These are phyloP conservation scores for Cercospora sp. DNA, from an alignment of 2,329 filamentous ascomycete species.

Conservation along the genomic window DNA sequence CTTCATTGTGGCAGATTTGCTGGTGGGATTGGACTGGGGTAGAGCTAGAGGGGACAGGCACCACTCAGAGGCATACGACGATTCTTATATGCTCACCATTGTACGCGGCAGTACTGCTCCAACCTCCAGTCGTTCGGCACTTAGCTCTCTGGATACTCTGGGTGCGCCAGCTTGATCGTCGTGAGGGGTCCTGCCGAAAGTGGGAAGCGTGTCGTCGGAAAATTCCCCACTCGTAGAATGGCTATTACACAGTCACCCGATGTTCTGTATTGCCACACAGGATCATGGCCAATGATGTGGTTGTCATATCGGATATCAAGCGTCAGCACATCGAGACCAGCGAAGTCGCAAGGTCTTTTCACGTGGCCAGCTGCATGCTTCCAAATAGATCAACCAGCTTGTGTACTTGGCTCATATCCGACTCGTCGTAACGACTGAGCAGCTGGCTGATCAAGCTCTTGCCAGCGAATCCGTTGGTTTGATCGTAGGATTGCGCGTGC, in stretches of 20 bases:
- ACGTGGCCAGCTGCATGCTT: slow-evolving; percentile 1
- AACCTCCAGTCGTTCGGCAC: not conserved
- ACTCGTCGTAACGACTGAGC: slow-evolving; percentile 9
- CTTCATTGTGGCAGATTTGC: slow-evolving; percentile 13
- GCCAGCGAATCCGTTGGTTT: not conserved
- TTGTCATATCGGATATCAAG: not conserved
- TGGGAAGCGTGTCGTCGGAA: slow-evolving; percentile 2
- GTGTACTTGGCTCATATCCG: slow-evolving; percentile 9
- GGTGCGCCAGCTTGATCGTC: not conserved
- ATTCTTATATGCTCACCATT: slow-evolving; percentile 5
- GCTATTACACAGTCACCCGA: slow-evolving; percentile 1
- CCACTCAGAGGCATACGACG: not conserved
- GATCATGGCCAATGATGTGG: not conserved
- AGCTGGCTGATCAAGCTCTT: not conserved
- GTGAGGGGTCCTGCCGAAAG: slow-evolving; percentile 4
- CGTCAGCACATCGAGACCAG: not conserved
- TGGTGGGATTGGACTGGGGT: not conserved
- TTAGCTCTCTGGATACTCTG: not conserved
- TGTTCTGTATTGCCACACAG: not conserved
- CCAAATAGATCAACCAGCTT: slow-evolving; percentile 9
- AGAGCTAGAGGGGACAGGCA: not conserved
- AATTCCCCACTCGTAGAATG: slow-evolving; percentile 1
- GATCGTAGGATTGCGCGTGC: not conserved
- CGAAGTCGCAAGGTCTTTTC: not conserved
- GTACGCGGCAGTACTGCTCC: not conserved